Conservation (phyloP, 179 eudicot genomes). For the Drosera spatulata region DNA sequence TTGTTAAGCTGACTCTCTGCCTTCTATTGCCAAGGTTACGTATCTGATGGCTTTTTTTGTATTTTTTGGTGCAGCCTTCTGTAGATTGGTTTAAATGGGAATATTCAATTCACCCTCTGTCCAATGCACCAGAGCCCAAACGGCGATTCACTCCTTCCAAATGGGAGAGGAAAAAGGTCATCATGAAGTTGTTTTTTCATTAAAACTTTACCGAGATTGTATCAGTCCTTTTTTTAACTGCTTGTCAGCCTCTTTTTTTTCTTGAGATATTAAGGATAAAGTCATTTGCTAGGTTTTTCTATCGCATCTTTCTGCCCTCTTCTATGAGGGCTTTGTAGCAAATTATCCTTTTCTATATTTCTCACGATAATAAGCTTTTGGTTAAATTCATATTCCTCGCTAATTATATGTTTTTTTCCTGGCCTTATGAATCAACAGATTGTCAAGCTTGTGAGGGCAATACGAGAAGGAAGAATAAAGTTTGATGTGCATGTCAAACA, state of each 20-base stretch:
- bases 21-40: background rate
- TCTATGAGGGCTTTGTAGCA: too few relatives aligned
- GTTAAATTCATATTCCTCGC: too few relatives aligned
- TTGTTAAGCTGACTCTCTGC: background rate
- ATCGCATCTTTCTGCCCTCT: too few relatives aligned
- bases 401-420: background rate
- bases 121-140: constrained; percentile 92
- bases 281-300: too few relatives aligned
- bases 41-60: constrained; percentile 5
- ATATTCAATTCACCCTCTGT: constrained; percentile 67
- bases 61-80: constrained; percentile 48
- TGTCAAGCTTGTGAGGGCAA: constrained; percentile 48
- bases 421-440: constrained; percentile 32
- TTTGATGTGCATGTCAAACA: constrained; percentile 85
- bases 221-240: too few relatives aligned
- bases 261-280: too few relatives aligned
- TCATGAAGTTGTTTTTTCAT: background rate
- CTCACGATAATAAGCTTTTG: too few relatives aligned
- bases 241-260: too few relatives aligned
- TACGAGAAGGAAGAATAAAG: constrained; percentile 78
- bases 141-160: constrained; percentile 92
- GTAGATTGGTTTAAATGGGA: constrained; percentile 86
- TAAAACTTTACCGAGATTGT: too few relatives aligned
- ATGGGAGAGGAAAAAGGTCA: constrained; percentile 77
- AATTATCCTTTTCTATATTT: too few relatives aligned